Evolutionary conservation across 2,329 filamentous ascomycete species (phyloP), one percentile per base, ranked within the genome.

Genomic region (Clathrospora elynae): DNA sequence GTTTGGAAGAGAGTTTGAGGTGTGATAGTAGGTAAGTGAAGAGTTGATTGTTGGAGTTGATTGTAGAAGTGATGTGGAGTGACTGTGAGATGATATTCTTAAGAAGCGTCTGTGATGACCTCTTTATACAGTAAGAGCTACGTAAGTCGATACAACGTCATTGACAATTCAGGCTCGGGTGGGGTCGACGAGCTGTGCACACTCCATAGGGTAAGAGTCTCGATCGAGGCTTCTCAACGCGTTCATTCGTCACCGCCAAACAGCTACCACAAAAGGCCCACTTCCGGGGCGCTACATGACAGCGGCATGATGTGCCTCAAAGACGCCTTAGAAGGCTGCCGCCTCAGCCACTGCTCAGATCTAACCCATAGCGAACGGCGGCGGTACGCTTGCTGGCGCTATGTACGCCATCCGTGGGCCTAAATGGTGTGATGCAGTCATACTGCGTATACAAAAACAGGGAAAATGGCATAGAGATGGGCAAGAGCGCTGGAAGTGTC

Each of bases 271-370:
- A 29, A 26, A 28, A 16, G 29, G 24, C 26, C 35, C 43, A 29
- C 32, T 17, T 39, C 32, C 34, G 34, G 40, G 38, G 40, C 22
- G 33, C 33, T 30, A 30, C 9, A 32, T 35, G 39, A 49, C 39
- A 35, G 22, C 18, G 37, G 44, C 13, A 28, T 32, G 33, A 46
- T 46, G 30, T 54, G 54, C 53, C 45, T 57, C 58, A 57, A 45
- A 36, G 28, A 35, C 28, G 17, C 37, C 23, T 35, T 33, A 41
- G 24, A 46, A 42, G 13, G 28, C 9, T 16, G 26, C 20, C 37
- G n/a, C 35, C 48, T 23, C 40, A 55, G 46, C 49, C 49, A 50
- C 43, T 42, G 34, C 42, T 39, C 35, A 42, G 33, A 23, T 35
- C 36, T 29, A 18, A 16, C 37, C 37, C 12, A 28, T n/a, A 41